Percentiles rank a stretch among this genome's conserved stretches.
phyloP scores from a whole-genome alignment of 208 protist species.

The Crithidia brevicula region DNA sequence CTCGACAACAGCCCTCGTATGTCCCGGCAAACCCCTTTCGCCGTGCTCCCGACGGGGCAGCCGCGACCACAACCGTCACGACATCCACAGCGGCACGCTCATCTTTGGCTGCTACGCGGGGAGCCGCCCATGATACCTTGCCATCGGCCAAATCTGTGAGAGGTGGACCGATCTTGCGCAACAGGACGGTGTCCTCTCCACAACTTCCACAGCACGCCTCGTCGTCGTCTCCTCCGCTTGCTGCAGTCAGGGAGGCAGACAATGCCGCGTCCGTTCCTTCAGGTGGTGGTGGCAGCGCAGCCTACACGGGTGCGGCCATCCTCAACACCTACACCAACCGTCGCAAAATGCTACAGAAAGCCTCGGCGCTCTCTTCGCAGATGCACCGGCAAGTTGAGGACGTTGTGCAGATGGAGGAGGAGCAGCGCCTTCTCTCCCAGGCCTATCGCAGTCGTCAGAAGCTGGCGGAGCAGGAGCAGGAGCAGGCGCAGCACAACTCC shows the following conservation, averaged over 20 bases:
- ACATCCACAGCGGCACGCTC: neutral
- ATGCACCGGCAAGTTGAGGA: constrained; percentile 48
- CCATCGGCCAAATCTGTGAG: no score
- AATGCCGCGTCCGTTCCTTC: neutral
- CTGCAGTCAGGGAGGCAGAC: no score
- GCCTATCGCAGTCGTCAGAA: constrained; percentile 27
- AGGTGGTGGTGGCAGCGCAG: neutral
- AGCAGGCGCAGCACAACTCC: neutral
- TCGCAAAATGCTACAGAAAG: constrained; percentile 38
- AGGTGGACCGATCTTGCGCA: no score
- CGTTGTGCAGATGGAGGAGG: constrained; percentile 47
- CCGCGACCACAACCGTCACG: neutral
- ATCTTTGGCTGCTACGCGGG: neutral
- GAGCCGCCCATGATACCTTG: no score
- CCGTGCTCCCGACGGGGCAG: neutral
- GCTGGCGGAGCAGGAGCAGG: constrained; percentile 12
- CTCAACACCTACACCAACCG: constrained; percentile 33
- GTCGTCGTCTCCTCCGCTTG: no score
- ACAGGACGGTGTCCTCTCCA: no score
- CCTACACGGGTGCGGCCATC: constrained; percentile 31
- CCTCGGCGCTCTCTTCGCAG: constrained; percentile 27
- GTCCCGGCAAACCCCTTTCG: neutral
- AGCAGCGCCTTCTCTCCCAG: constrained; percentile 32
- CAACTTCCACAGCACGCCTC: no score
- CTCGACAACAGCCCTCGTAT: neutral